Evolutionary conservation across 768 basidiomycete genomes (phyloP).

Genomic region (Tylopilus felleus): DNA sequence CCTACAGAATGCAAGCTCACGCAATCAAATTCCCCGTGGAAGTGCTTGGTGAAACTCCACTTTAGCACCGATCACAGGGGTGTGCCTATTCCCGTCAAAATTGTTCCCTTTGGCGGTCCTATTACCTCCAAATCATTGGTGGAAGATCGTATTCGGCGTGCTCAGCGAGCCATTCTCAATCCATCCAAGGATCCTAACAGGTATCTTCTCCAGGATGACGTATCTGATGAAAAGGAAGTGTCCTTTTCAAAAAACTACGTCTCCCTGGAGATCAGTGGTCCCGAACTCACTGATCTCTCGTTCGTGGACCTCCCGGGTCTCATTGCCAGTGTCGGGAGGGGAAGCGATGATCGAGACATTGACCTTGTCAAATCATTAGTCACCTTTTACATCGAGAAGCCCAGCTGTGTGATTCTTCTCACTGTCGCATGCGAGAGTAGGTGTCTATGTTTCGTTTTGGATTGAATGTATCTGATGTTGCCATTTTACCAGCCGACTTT

Average conservation of each 20-base stretch:
- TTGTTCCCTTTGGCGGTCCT: constrained; percentile 42
- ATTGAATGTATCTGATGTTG: constrained; percentile 33
- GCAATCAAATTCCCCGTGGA: constrained; percentile 40
- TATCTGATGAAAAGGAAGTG: constrained; percentile 14
- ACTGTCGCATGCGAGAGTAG: constrained; percentile 49
- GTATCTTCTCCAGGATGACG: constrained; percentile 15
- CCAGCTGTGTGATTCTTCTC: constrained; percentile 66
- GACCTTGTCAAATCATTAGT: constrained; percentile 59
- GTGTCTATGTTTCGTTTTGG: constrained; percentile 1
- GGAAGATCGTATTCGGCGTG: constrained; percentile 63
- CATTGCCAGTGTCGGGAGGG: constrained; percentile 52
- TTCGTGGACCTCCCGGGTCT: constrained; percentile 66
- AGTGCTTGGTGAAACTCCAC: constrained; percentile 48
- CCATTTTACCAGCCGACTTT: constrained; percentile 61
- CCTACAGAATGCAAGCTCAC: constrained; percentile 57
- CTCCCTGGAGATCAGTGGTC: constrained; percentile 56
- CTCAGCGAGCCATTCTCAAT: constrained; percentile 64
- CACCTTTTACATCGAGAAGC: constrained; percentile 55
- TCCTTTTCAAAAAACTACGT: constrained; percentile 57
- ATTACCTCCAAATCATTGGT: constrained; percentile 53
- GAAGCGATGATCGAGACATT: constrained; percentile 54
- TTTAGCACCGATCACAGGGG: constrained; percentile 40
- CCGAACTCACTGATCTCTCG: constrained; percentile 58
- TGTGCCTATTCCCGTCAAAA: constrained; percentile 36
- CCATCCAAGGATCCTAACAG: constrained; percentile 33